These are phyloP conservation scores for Lanmaoa pseudosensibilis DNA, from an alignment of 768 basidiomycete genomes.

Conservation along the genomic window DNA sequence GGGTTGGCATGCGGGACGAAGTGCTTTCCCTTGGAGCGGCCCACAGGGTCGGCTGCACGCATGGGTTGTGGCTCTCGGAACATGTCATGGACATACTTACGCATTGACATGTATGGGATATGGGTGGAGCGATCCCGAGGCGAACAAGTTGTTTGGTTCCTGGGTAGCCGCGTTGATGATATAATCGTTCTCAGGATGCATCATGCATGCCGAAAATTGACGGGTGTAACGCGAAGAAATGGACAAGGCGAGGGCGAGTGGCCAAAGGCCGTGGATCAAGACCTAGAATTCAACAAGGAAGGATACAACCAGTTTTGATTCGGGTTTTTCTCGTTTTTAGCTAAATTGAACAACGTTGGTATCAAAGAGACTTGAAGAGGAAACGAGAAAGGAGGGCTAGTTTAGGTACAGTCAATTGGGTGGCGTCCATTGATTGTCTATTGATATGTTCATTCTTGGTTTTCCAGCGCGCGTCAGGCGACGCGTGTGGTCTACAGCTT, in stretches of 20 bases:
- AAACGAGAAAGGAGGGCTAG: background rate
- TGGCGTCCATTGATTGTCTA: slow-evolving; percentile 11
- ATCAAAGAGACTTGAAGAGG: background rate
- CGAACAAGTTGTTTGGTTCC: background rate
- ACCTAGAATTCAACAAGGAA: background rate
- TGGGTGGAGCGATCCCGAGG: background rate
- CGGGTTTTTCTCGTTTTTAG: slow-evolving; percentile 5
- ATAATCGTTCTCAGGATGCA: background rate
- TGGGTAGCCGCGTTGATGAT: background rate
- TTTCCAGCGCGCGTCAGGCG: background rate
- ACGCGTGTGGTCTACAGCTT: slow-evolving; percentile 28
- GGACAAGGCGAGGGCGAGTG: background rate
- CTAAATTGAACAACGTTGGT: slow-evolving; percentile 10
- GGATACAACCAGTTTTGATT: background rate
- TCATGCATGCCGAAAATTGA: background rate
- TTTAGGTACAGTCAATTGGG: slow-evolving; percentile 5
- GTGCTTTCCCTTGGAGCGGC: background rate
- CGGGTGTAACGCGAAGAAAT: background rate
- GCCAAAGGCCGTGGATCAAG: background rate
- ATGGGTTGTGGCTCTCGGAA: background rate
- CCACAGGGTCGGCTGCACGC: background rate
- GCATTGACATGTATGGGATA: background rate
- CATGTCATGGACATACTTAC: background rate
- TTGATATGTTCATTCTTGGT: background rate
- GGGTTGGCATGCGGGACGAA: too few species aligned